phyloP scores from a whole-genome alignment of 225 moss, liverwort and hornwort genomes.

The Rhytidiadelphus loreus region DNA sequence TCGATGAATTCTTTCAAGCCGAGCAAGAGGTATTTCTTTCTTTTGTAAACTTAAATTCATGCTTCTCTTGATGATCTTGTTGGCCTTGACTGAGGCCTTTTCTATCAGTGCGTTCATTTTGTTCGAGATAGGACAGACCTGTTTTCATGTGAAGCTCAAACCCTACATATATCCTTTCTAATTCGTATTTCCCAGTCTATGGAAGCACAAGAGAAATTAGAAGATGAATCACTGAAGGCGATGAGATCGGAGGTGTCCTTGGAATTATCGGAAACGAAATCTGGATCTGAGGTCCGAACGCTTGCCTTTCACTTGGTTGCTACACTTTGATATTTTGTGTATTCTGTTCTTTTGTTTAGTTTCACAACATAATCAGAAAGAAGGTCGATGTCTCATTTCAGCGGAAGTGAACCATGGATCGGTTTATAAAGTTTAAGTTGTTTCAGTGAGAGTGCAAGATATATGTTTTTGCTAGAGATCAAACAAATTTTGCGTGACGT shows the following conservation, averaged over 20 bases:
- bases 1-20: conserved; percentile 37
- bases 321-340: background rate
- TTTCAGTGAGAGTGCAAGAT: background rate
- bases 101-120: background rate
- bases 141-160: background rate
- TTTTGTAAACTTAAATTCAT: background rate
- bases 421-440: background rate
- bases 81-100: background rate
- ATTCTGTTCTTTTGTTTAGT: background rate
- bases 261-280: conserved; percentile 51
- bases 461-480: background rate
- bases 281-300: conserved; percentile 52
- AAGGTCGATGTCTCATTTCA: background rate
- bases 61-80: background rate
- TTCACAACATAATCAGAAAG: background rate
- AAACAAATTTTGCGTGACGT: background rate
- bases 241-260: conserved; percentile 31
- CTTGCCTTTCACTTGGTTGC: background rate
- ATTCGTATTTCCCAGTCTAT: conserved; percentile 36
- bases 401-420: background rate
- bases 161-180: background rate
- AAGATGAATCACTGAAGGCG: conserved; percentile 59
- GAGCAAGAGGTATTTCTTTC: conserved; percentile 55
- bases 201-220: conserved; percentile 69
- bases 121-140: background rate